These are phyloP conservation scores for Solanum appendiculatum DNA, from an alignment of 257 asterid species.

Conservation along the genomic window DNA sequence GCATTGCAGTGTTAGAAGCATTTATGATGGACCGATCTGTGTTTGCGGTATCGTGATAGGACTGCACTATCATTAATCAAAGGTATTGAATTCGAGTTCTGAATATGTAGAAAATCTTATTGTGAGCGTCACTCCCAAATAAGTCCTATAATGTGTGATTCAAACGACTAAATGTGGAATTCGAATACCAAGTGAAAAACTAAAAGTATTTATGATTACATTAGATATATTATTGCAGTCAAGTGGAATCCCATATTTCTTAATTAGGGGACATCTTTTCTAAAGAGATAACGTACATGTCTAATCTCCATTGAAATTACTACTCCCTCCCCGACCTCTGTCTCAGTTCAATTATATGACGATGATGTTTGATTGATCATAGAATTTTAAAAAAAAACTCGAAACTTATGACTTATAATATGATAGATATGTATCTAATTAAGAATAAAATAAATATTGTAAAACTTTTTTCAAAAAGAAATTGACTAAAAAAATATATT, in stretches of 20 bases:
- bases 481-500: background rate
- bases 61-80: no score
- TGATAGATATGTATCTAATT: background rate
- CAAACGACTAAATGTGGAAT: no score
- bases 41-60: no score
- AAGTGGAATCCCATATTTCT: background rate
- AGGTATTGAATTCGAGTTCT: no score
- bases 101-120: no score
- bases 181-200: no score
- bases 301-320: background rate
- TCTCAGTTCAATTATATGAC: background rate
- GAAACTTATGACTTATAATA: no score
- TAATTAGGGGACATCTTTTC: background rate
- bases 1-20: background rate
- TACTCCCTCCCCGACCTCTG: fast-evolving
- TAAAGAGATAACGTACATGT: background rate
- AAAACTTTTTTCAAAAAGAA: no score
- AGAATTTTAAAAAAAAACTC: background rate
- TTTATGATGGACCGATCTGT: no score
- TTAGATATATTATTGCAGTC: background rate
- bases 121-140: no score
- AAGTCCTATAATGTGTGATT: no score
- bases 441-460: background rate
- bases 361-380: background rate
- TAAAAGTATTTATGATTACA: no score